Evolutionary conservation across 2,329 filamentous ascomycete genomes (phyloP), one percentile per base, ranked within the genome.

Genomic region (Fusarium cyanostomum): DNA sequence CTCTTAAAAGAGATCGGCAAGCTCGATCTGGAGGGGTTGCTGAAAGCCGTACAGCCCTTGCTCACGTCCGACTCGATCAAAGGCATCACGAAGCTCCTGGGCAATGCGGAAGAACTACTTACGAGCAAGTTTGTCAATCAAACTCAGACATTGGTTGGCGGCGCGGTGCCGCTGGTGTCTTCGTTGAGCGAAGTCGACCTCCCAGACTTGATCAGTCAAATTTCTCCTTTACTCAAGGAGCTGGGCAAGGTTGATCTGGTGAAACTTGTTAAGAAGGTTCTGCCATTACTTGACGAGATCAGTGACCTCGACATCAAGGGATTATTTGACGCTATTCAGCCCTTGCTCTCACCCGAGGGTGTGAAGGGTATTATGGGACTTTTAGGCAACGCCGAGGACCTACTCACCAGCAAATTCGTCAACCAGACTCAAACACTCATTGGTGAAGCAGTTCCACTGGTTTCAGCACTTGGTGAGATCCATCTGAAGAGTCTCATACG

Each of bases 351-450:
- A 1, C 69, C 73, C 1, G 56, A 72, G 7, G 73, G 72, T 0
- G 65, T 79, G 13, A 66, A 71, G 48, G 75, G 73, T 6, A 66
- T 79, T 3, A 67, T 77, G 2, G 74, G 72, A 2, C 67, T 77
- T 1, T 56, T 77, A 1, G 66, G 50, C 8, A 78, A 78, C 26
- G 77, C 76, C 2, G 75, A 79, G 51, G 59, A 70, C 8, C 68
- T 79, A 0, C 69, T 74, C 3, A 73, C 71, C 1, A 35, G 46
- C 12, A 70, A 74, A 31, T 74, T 74, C 12, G 72, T 74, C 51
- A 68, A 74, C 8, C 66, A 74, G 18, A 73, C 72, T 0, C 64
- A 73, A 5, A 62, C 61, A 1, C 72, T 79, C 5, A 74, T 78
- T 27, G 69, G 67, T 1, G 75, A 71, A 1, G 77, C 77, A 7